These are phyloP conservation scores for Austroboletus eburneus DNA, from an alignment of 768 basidiomycete species.

Conservation along the genomic window DNA sequence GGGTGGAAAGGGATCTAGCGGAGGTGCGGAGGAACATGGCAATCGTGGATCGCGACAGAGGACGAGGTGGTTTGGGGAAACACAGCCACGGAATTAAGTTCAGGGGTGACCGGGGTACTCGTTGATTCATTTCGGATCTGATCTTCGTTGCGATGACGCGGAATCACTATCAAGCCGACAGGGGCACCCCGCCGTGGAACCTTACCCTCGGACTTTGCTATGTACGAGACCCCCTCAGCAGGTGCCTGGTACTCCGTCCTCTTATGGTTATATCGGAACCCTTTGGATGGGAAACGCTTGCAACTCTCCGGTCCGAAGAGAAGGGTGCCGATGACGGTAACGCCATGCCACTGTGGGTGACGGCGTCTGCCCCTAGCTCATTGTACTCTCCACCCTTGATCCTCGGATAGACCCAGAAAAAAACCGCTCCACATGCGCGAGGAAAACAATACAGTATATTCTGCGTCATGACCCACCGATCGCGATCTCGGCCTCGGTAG, in stretches of 20 bases:
- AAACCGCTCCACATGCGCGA: too few species aligned
- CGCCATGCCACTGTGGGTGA: neutral
- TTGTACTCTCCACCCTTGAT: too few species aligned
- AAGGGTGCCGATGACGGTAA: constrained; percentile 7
- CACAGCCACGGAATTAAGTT: constrained; percentile 19
- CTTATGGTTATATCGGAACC: constrained; percentile 16
- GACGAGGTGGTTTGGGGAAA: neutral
- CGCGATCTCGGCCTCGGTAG: neutral
- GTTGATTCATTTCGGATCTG: constrained; percentile 11
- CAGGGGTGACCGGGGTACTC: constrained; percentile 18
- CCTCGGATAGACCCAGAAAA: too few species aligned
- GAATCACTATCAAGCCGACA: constrained; percentile 19
- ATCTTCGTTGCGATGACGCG: constrained; percentile 28
- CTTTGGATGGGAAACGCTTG: constrained; percentile 17
- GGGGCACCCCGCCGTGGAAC: constrained; percentile 31
- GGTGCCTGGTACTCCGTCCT: too few species aligned
- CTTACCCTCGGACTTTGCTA: constrained; percentile 17
- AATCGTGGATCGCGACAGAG: too few species aligned
- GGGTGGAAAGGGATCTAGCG: constrained; percentile 53
- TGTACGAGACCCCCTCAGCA: too few species aligned
- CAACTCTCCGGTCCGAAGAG: constrained; percentile 9
- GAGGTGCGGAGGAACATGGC: constrained; percentile 5
- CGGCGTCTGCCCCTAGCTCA: too few species aligned
- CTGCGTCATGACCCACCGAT: too few species aligned
- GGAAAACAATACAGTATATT: too few species aligned